Evolutionary conservation across 768 basidiomycete genomes (phyloP).

Genomic region (Boletellus ananiceps): DNA sequence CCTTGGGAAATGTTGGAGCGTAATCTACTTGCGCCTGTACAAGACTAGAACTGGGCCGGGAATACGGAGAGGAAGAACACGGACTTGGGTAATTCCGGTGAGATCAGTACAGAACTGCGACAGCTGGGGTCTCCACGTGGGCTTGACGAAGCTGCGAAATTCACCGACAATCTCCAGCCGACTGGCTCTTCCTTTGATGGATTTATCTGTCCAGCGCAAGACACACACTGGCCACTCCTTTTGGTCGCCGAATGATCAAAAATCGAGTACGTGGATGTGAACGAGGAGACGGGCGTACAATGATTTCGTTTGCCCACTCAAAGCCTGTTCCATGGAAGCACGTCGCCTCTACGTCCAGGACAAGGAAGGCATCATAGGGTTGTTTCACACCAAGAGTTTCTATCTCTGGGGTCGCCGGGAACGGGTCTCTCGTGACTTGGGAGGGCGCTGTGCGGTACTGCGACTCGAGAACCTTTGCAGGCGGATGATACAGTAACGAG

Average conservation of each 20-base stretch:
- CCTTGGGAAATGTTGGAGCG: slow-evolving; percentile 71
- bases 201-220: slow-evolving; percentile 72
- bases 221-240: slow-evolving; percentile 95
- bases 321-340: slow-evolving; percentile 64
- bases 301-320: slow-evolving; percentile 92
- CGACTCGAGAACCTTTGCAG: slow-evolving; percentile 5
- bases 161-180: slow-evolving; percentile 69
- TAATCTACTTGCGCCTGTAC: slow-evolving; percentile 73
- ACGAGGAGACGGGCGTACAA: slow-evolving; percentile 49
- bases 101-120: slow-evolving; percentile 81
- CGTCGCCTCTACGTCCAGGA: slow-evolving; percentile 88
- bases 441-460: background rate
- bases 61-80: slow-evolving; percentile 24
- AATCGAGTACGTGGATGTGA: background rate
- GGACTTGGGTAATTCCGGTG: slow-evolving; percentile 91
- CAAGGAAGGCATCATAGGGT: slow-evolving; percentile 73
- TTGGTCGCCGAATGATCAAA: slow-evolving; percentile 5
- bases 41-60: slow-evolving; percentile 4
- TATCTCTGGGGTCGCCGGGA: slow-evolving; percentile 2
- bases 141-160: slow-evolving; percentile 84
- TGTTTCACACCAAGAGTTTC: slow-evolving; percentile 32
- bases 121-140: slow-evolving; percentile 79
- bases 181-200: slow-evolving; percentile 44
- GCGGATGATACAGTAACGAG: slow-evolving; percentile 12
- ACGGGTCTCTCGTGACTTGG: slow-evolving; percentile 1